These are phyloP conservation scores for Chlamydomonas sphaeroides DNA, from an alignment of 139 green algal species.

Conservation along the genomic window DNA sequence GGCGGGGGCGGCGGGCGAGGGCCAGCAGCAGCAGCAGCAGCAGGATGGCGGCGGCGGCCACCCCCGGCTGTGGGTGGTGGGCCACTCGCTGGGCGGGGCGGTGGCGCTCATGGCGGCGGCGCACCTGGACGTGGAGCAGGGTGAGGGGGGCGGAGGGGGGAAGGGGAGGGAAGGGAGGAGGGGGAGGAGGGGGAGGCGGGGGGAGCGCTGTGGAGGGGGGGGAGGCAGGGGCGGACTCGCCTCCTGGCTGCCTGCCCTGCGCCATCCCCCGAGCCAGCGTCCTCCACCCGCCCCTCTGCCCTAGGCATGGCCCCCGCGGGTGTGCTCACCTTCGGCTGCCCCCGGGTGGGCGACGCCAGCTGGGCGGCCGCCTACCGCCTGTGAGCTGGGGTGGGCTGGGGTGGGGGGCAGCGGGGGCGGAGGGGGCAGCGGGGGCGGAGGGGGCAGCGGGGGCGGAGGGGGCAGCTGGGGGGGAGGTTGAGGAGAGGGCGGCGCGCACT, in stretches of 20 bases:
- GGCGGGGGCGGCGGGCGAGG: neutral
- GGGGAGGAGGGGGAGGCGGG: neutral
- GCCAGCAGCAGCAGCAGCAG: neutral
- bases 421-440: too few species aligned
- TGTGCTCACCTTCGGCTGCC: conserved; percentile 26
- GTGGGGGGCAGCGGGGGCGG: neutral
- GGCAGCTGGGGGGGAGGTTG: too few species aligned
- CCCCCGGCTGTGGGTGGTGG: conserved; percentile 27
- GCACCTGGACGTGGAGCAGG: neutral
- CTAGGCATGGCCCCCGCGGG: neutral
- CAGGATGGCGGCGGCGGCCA: neutral
- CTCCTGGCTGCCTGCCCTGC: too few species aligned
- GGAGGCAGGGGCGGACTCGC: too few species aligned
- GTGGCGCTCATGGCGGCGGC: conserved; percentile 22
- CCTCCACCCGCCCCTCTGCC: neutral
- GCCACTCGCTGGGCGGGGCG: conserved; percentile 29
- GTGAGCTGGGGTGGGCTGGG: neutral
- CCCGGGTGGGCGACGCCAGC: neutral
- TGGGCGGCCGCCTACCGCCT: conserved; percentile 13
- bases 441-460: too few species aligned
- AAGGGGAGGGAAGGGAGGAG: neutral
- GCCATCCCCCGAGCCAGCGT: too few species aligned
- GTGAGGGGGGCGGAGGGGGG: neutral
- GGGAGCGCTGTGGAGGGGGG: too few species aligned
- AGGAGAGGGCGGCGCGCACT: too few species aligned